These are phyloP conservation scores for Dothidotthia symphoricarpi DNA, from an alignment of 2,329 filamentous ascomycete species.

Conservation along the genomic window DNA sequence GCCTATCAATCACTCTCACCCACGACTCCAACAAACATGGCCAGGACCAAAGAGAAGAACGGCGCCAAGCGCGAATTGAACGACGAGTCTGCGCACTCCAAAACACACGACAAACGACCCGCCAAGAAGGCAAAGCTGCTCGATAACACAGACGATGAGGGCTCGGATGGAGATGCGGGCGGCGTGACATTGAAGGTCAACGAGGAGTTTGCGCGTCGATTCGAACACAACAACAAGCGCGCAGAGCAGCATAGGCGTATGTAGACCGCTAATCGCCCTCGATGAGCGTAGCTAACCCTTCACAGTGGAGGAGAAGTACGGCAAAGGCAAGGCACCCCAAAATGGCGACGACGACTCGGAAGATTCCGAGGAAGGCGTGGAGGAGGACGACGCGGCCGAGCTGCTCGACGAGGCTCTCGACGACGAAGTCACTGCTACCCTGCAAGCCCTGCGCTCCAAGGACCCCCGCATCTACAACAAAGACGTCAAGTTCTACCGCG, in stretches of 20 bases:
- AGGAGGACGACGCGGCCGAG: constrained; percentile 87
- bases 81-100: constrained; percentile 11
- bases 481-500: constrained; percentile 72
- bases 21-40: constrained; percentile 17
- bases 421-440: constrained; percentile 78
- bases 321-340: constrained; percentile 46
- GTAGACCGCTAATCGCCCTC: constrained; percentile 25
- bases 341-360: constrained; percentile 53
- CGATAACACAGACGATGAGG: constrained; percentile 38
- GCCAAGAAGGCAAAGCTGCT: constrained; percentile 40
- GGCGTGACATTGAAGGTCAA: constrained; percentile 70
- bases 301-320: constrained; percentile 85
- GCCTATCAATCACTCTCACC: constrained; percentile 1
- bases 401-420: constrained; percentile 83
- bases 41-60: constrained; percentile 23
- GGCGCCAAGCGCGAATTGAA: constrained; percentile 25
- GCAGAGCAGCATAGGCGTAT: constrained; percentile 74
- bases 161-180: constrained; percentile 26
- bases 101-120: constrained; percentile 27
- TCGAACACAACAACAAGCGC: constrained; percentile 96
- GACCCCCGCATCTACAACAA: constrained; percentile 89
- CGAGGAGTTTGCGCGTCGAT: constrained; percentile 80
- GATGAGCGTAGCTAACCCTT: constrained; percentile 19
- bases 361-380: constrained; percentile 58
- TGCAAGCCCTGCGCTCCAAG: constrained; percentile 84